Percentiles rank a stretch among this genome's conserved stretches.
Conservation (phyloP, 208 protist species). For the Trypanosoma platydactyli region DNA sequence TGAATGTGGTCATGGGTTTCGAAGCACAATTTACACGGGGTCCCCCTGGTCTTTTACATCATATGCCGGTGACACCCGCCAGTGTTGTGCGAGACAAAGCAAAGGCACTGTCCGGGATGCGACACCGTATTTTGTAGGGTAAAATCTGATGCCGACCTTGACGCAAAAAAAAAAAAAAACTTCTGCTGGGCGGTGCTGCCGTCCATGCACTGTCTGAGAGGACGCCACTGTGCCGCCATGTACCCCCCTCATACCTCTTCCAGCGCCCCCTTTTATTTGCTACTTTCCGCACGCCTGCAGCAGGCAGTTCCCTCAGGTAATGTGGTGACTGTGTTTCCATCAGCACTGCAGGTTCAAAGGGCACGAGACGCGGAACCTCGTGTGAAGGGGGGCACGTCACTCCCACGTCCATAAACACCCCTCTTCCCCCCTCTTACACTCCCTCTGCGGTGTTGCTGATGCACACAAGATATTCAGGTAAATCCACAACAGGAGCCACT, state of each 20-base stretch:
- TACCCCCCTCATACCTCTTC: neutral
- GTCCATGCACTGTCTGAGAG: constrained; percentile 9
- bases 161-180: constrained; percentile 25
- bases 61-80: constrained; percentile 17
- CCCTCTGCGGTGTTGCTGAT: constrained; percentile 16
- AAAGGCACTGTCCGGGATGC: constrained; percentile 7
- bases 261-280: neutral
- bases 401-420: neutral
- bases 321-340: constrained; percentile 2
- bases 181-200: neutral
- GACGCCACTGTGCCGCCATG: neutral
- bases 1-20: neutral
- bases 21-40: constrained; percentile 29
- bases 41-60: neutral
- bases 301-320: constrained; percentile 19
- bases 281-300: neutral
- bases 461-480: constrained; percentile 35
- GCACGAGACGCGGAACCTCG: constrained; percentile 7
- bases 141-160: constrained; percentile 50
- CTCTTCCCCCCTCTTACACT: neutral
- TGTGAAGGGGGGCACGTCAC: neutral
- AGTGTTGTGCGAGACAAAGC: constrained; percentile 25
- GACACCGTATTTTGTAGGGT: constrained; percentile 48
- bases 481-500: constrained; percentile 23
- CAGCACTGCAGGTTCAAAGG: constrained; percentile 22